A percentile compares a stretch with the other conserved stretches of the same genome.
Conservation (phyloP, 768 basidiomycete species). For the Lenzites betulinus region DNA sequence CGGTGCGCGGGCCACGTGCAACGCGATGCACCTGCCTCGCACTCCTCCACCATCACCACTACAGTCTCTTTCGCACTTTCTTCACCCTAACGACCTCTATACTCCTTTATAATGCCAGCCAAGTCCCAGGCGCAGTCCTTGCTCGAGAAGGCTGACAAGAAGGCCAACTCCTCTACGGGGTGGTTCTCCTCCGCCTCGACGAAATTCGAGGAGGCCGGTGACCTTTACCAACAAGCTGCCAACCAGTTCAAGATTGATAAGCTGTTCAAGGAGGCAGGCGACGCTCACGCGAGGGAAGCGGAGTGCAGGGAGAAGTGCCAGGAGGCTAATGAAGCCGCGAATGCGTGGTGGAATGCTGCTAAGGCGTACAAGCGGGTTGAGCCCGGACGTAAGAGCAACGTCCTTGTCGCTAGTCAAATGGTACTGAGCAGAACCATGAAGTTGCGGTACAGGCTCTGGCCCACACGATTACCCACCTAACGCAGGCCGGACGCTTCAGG, state of each 20-base stretch:
- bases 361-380: slow-evolving; percentile 92
- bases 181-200: slow-evolving; percentile 87
- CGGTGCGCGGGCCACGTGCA: slow-evolving; percentile 16
- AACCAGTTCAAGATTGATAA: slow-evolving; percentile 94
- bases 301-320: slow-evolving; percentile 90
- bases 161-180: slow-evolving; percentile 75
- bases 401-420: background rate
- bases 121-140: slow-evolving; percentile 78
- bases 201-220: slow-evolving; percentile 95
- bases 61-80: background rate
- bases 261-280: slow-evolving; percentile 87
- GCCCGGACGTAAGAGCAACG: slow-evolving; percentile 66
- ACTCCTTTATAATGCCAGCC: slow-evolving; percentile 51
- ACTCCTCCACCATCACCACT: background rate
- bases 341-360: slow-evolving; percentile 98
- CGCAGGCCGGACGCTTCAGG: slow-evolving; percentile 84
- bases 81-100: background rate
- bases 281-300: slow-evolving; percentile 90
- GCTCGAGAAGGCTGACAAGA: slow-evolving; percentile 91
- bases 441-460: slow-evolving; percentile 89
- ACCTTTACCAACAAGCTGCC: slow-evolving; percentile 92
- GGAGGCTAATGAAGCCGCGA: slow-evolving; percentile 92
- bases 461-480: slow-evolving; percentile 83
- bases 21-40: slow-evolving; percentile 15
- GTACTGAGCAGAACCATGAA: slow-evolving; percentile 32